These are phyloP conservation scores for Fusarium sterilihyphosum DNA, from an alignment of 2,329 filamentous ascomycete species.

Conservation along the genomic window DNA sequence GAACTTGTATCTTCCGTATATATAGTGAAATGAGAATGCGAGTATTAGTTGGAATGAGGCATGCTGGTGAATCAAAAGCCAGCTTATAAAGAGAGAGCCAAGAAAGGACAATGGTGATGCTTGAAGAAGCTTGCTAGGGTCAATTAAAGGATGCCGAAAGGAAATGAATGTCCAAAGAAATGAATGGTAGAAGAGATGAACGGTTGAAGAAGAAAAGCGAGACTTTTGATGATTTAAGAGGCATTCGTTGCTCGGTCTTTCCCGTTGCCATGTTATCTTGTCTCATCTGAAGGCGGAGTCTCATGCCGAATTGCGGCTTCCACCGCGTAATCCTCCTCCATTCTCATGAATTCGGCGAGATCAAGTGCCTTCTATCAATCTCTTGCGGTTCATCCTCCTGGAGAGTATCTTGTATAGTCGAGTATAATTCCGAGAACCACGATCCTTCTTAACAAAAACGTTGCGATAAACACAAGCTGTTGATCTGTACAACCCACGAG, in stretches of 20 bases:
- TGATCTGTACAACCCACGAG: neutral
- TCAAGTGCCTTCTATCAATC: neutral
- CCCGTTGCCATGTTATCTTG: neutral
- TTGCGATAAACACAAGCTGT: neutral
- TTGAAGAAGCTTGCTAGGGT: neutral
- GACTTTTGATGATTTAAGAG: neutral
- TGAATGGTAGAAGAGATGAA: neutral
- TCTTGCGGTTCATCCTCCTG: too few relatives aligned
- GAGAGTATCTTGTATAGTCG: neutral
- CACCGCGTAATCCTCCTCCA: neutral
- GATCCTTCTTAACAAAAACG: neutral
- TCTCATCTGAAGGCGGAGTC: neutral
- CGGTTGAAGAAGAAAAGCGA: neutral
- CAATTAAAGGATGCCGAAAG: neutral
- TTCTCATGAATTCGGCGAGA: neutral
- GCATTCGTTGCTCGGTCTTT: neutral
- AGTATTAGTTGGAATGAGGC: neutral
- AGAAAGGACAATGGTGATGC: neutral
- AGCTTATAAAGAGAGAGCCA: neutral
- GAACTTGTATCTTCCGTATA: neutral
- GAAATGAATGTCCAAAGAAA: neutral
- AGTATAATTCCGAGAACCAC: neutral
- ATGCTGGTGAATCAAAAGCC: neutral
- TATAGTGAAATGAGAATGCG: neutral
- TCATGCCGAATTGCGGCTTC: neutral